Conservation (phyloP, 2,329 filamentous ascomycete species). For the Trichoderma koningiopsis region DNA sequence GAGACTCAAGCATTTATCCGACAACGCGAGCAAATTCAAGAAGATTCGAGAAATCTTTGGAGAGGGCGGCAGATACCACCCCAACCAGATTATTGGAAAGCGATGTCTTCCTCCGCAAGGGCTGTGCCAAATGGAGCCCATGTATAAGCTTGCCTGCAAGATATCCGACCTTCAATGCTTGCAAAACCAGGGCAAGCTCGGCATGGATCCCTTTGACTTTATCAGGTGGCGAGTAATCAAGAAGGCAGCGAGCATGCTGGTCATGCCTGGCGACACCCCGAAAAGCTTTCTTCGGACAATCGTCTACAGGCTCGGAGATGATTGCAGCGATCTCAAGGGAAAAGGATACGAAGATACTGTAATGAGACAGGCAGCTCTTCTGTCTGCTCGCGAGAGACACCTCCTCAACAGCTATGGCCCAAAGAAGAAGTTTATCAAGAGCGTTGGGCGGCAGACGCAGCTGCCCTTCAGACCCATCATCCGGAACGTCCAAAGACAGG, state of each 20-base stretch:
- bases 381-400: conserved; percentile 33
- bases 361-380: conserved; percentile 35
- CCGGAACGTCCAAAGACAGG: background rate
- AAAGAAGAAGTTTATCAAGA: background rate
- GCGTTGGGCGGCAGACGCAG: background rate
- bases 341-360: conserved; percentile 33
- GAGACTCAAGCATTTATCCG: conserved; percentile 32
- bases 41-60: conserved; percentile 43
- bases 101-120: conserved; percentile 37
- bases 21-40: conserved; percentile 40
- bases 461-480: background rate
- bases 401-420: background rate
- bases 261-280: conserved; percentile 23
- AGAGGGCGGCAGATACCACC: conserved; percentile 35
- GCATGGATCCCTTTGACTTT: conserved; percentile 45
- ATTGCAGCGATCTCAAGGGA: background rate
- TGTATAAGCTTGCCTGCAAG: conserved; percentile 42
- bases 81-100: conserved; percentile 42
- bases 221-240: conserved; percentile 40
- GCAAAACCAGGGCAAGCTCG: conserved; percentile 31
- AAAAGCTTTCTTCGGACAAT: conserved; percentile 26
- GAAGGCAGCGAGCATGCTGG: conserved; percentile 18
- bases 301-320: conserved; percentile 29
- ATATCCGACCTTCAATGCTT: conserved; percentile 38
- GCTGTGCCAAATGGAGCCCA: conserved; percentile 40